phyloP scores from a whole-genome alignment of 2,329 filamentous ascomycete species.

The Ascocoryne sarcoides region DNA sequence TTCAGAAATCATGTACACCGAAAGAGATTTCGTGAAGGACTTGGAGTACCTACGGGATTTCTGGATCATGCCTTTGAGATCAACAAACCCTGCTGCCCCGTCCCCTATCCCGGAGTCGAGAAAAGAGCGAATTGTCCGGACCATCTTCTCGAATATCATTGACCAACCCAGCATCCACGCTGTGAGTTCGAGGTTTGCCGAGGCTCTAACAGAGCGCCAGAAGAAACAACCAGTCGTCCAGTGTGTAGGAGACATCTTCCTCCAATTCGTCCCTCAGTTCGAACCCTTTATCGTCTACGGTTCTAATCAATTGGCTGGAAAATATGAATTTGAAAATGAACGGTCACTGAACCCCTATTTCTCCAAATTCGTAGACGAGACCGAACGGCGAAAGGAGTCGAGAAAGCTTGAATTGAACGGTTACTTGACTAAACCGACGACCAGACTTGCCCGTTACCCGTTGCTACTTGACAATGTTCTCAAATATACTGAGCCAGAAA shows the following conservation, averaged over 20 bases:
- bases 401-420: conserved; percentile 95
- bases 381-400: conserved; percentile 91
- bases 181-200: conserved; percentile 82
- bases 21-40: conserved; percentile 98
- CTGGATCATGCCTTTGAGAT: conserved; percentile 89
- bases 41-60: conserved; percentile 96
- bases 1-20: conserved; percentile 96
- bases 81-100: conserved; percentile 49
- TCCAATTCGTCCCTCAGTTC: conserved; percentile 86
- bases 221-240: conserved; percentile 83
- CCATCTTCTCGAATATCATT: conserved; percentile 91
- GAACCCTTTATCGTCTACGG: conserved; percentile 95
- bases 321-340: conserved; percentile 97
- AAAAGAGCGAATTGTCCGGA: conserved; percentile 83
- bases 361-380: conserved; percentile 88
- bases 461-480: conserved; percentile 82
- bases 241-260: conserved; percentile 87
- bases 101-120: conserved; percentile 86
- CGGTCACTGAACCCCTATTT: conserved; percentile 79
- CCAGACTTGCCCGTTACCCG: conserved; percentile 86
- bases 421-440: conserved; percentile 96
- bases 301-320: conserved; percentile 89
- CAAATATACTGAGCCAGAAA: conserved; percentile 85
- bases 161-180: conserved; percentile 73
- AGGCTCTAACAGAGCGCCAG: conserved; percentile 80